Percentiles rank a stretch among this genome's conserved stretches.
Evolutionary conservation across 768 basidiomycete genomes (phyloP).

Genomic region (Russula brevipes): DNA sequence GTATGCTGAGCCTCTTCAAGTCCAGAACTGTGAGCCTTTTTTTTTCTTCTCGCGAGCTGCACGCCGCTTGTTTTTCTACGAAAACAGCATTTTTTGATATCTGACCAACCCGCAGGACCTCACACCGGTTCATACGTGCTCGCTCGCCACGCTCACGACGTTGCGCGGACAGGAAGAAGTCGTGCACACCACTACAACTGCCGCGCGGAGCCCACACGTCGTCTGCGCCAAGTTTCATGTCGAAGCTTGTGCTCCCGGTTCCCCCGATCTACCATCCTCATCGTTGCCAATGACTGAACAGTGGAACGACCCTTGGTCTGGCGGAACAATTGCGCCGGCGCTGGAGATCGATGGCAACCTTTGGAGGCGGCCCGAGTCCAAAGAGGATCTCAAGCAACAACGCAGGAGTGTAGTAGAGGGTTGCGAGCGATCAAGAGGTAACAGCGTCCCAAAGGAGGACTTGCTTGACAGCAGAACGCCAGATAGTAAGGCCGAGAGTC

Average conservation of each 20-base stretch:
- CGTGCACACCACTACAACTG: not conserved
- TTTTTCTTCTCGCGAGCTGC: not conserved
- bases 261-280: not conserved
- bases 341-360: slow-evolving; percentile 10
- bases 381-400: slow-evolving; percentile 17
- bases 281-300: slow-evolving; percentile 9
- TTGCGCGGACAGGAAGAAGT: slow-evolving; percentile 23
- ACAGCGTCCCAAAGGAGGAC: slow-evolving; percentile 11
- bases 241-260: not conserved
- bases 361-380: slow-evolving; percentile 21
- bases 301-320: slow-evolving; percentile 24
- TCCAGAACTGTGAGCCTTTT: slow-evolving; percentile 45
- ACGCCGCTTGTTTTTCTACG: too few relatives aligned
- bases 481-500: slow-evolving; percentile 1
- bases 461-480: slow-evolving; percentile 3
- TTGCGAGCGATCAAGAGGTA: not conserved
- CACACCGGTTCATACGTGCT: slow-evolving; percentile 23
- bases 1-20: slow-evolving; percentile 49
- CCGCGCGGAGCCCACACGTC: slow-evolving; percentile 18
- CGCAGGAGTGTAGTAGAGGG: slow-evolving; percentile 3
- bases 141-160: slow-evolving; percentile 16
- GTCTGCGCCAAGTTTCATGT: slow-evolving; percentile 23
- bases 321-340: slow-evolving; percentile 17
- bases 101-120: slow-evolving; percentile 11
- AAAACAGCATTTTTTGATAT: too few relatives aligned